phyloP scores from a whole-genome alignment of 139 green algal species.

The Monoraphidium neglectum region DNA sequence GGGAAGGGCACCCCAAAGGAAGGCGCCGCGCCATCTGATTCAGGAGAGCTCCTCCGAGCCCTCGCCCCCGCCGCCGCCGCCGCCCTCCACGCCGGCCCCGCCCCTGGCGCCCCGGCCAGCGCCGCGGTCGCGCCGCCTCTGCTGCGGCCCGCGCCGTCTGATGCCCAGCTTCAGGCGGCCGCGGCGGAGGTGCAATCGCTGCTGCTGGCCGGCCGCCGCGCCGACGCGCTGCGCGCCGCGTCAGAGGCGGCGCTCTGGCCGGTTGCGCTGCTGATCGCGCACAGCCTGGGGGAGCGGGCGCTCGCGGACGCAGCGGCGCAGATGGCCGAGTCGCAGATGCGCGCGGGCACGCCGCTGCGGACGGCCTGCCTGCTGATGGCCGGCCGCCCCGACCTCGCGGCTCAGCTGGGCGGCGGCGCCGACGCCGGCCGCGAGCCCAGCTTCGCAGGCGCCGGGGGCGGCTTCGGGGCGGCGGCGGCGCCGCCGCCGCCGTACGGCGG shows the following conservation, averaged over 20 bases:
- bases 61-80: too few species aligned
- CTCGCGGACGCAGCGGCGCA: conserved; percentile 34
- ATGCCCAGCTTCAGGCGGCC: conserved; percentile 16
- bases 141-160: not conserved
- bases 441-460: too few species aligned
- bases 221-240: conserved; percentile 57
- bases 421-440: too few species aligned
- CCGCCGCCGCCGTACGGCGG: too few species aligned
- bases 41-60: too few species aligned
- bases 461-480: too few species aligned
- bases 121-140: not conserved
- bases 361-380: conserved; percentile 70
- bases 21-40: too few species aligned
- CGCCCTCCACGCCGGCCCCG: not conserved
- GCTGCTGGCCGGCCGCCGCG: conserved; percentile 46
- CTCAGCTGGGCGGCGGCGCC: too few species aligned
- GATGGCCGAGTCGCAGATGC: conserved; percentile 41
- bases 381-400: conserved; percentile 34
- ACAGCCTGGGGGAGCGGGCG: conserved; percentile 27
- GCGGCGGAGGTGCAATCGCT: conserved; percentile 42
- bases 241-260: conserved; percentile 59
- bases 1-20: too few species aligned
- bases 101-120: conserved; percentile 1
- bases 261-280: conserved; percentile 69
- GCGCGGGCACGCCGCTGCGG: conserved; percentile 59